phyloP scores from a whole-genome alignment of 1,284 basidiomycete genomes.

The Cryptococcus floricola region DNA sequence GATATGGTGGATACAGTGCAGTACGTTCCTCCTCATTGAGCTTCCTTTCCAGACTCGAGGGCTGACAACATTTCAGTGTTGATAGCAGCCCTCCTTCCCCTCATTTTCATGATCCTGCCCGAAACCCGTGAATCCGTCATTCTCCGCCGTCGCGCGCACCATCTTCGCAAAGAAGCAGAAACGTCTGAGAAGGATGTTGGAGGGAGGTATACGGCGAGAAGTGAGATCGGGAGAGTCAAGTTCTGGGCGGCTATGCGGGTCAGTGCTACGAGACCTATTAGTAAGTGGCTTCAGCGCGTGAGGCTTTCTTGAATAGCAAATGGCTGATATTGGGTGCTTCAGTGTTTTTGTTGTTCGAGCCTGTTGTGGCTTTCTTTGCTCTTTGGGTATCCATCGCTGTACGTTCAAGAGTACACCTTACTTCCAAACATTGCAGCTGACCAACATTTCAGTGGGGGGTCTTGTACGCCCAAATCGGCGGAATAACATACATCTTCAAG shows the following conservation, averaged over 20 bases:
- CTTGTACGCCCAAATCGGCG: slow-evolving; percentile 65
- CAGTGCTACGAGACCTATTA: slow-evolving; percentile 35
- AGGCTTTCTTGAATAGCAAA: no score
- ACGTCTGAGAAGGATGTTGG: slow-evolving; percentile 17
- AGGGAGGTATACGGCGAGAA: slow-evolving; percentile 44
- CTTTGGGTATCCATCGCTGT: slow-evolving; percentile 66
- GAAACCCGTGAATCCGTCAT: slow-evolving; percentile 47
- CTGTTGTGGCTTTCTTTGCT: slow-evolving; percentile 68
- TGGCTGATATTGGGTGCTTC: not conserved
- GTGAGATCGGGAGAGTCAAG: slow-evolving; percentile 41
- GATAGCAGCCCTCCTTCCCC: slow-evolving; percentile 33
- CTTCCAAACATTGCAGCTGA: not conserved
- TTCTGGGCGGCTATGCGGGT: slow-evolving; percentile 34
- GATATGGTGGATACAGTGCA: slow-evolving; percentile 76
- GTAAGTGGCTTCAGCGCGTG: slow-evolving; percentile 16
- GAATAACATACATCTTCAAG: slow-evolving; percentile 60
- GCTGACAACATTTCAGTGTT: slow-evolving; percentile 15
- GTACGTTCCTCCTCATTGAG: slow-evolving; percentile 29
- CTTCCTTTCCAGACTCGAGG: no score
- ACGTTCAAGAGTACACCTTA: slow-evolving; percentile 4
- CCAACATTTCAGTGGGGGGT: slow-evolving; percentile 61
- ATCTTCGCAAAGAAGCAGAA: slow-evolving; percentile 40
- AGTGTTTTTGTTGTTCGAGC: slow-evolving; percentile 69
- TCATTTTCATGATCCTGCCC: slow-evolving; percentile 36
- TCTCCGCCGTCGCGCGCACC: slow-evolving; percentile 35